Evolutionary conservation across 129 eudicot species (phyloP).

Genomic region (Chrysanthemum lavandulifolium): DNA sequence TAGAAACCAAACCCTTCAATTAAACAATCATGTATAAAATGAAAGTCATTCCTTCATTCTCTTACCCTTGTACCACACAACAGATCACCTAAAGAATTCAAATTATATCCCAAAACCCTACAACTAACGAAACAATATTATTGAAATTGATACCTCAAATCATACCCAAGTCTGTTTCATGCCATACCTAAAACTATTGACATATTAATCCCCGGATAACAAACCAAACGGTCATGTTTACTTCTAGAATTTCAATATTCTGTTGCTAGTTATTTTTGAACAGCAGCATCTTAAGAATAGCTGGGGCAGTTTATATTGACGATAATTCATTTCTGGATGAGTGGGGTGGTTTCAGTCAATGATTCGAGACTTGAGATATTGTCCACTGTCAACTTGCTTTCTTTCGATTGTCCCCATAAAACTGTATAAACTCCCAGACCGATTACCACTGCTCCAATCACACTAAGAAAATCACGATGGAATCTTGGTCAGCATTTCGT

Average conservation of each 20-base stretch:
- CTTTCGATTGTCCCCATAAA: conserved; percentile 66
- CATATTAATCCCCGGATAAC: too few relatives aligned
- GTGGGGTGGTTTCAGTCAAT: conserved; percentile 31
- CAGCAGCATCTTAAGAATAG: not conserved
- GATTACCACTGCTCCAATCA: conserved; percentile 58
- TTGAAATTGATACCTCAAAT: too few relatives aligned
- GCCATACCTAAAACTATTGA: too few relatives aligned
- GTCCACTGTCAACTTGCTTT: conserved; percentile 18
- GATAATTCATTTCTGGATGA: conserved; percentile 30
- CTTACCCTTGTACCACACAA: too few relatives aligned
- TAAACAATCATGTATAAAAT: too few relatives aligned
- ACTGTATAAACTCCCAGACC: conserved; percentile 67
- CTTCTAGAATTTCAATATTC: conserved; percentile 1
- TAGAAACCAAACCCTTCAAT: too few relatives aligned
- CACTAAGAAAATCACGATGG: conserved; percentile 36
- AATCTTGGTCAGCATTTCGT: conserved; percentile 14
- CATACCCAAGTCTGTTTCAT: too few relatives aligned
- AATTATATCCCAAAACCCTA: too few relatives aligned
- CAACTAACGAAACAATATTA: too few relatives aligned
- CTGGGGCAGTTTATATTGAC: conserved; percentile 8
- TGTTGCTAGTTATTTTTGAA: not conserved
- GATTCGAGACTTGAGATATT: conserved; percentile 32
- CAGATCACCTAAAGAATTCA: too few relatives aligned
- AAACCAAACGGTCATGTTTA: not conserved
- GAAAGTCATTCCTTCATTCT: too few relatives aligned